phyloP scores from a whole-genome alignment of 495 filamentous ascomycete genomes.

The Schizothecium vesticola region DNA sequence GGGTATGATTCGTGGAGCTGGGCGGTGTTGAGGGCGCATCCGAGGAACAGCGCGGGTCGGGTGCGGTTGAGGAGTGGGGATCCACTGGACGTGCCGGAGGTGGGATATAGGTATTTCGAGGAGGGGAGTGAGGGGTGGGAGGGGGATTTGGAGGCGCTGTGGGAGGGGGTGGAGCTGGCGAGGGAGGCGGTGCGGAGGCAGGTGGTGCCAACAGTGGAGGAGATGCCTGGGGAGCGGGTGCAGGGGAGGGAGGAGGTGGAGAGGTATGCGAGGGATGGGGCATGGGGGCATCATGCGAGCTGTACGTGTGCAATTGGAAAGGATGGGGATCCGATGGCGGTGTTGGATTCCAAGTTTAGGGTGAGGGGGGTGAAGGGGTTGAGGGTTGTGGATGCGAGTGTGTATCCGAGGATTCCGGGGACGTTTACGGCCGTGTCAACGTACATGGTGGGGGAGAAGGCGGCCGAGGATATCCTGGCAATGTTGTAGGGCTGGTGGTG shows the following conservation, averaged over 20 bases:
- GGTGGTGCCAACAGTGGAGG: slow-evolving; percentile 38
- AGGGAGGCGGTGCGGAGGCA: slow-evolving; percentile 36
- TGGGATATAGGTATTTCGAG: slow-evolving; percentile 54
- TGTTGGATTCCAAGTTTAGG: slow-evolving; percentile 53
- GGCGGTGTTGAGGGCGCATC: slow-evolving; percentile 49
- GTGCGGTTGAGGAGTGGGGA: slow-evolving; percentile 47
- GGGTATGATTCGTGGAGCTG: slow-evolving; percentile 42
- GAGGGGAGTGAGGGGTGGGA: slow-evolving; percentile 14
- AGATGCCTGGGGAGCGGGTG: slow-evolving; percentile 44
- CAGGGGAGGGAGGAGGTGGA: slow-evolving; percentile 37
- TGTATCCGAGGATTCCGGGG: slow-evolving; percentile 54
- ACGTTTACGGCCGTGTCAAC: slow-evolving; percentile 49
- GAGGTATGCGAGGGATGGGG: slow-evolving; percentile 44
- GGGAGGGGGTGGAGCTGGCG: slow-evolving; percentile 42
- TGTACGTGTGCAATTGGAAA: slow-evolving; percentile 54
- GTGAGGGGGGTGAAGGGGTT: slow-evolving; percentile 53
- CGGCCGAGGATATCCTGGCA: slow-evolving; percentile 32
- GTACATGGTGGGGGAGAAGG: slow-evolving; percentile 59
- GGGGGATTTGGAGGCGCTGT: slow-evolving; percentile 44
- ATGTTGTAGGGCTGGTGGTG: neutral
- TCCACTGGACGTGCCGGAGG: slow-evolving; percentile 49
- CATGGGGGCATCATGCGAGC: slow-evolving; percentile 58
- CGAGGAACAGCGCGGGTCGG: slow-evolving; percentile 46
- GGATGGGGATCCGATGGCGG: slow-evolving; percentile 50
- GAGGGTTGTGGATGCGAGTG: slow-evolving; percentile 56